Base-by-base conservation (phyloP, 768 basidiomycete genomes). In the Suillus decipiens region DNA sequence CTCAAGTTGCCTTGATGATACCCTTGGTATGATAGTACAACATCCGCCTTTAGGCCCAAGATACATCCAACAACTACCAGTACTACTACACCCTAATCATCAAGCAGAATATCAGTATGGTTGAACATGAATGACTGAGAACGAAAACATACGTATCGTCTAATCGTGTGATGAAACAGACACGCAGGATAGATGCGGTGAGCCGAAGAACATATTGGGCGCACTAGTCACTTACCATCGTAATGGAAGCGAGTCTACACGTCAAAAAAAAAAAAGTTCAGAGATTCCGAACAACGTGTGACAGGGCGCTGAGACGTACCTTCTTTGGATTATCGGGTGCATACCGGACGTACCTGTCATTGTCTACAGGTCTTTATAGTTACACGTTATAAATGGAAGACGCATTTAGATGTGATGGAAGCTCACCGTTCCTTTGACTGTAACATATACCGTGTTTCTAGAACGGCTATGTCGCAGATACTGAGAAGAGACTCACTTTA, bases 271-370 rank as follows among this genome's bases (percentile, higher is more conserved):
- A n/a, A n/a, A 28, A 28, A 28, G 43, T 45, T 69, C 48, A 70
- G 61, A 55, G 61, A 24, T 12, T 48, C 57, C 28, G 34, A 19
- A n/a, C 47, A 48, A 33, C 37, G 58, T 61, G 59, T 28, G 24
- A 31, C 22, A 28, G 43, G 8, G 50, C 4, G 11, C 24, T 37
- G 19, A 28, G 60, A 71, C 82, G 19, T 65, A 90, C 92, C 86
- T 93, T 91, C 85, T 93, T 93, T 17, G 92, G 92, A 76, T 92
- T 91, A 48, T 89, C 86, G 5, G 93, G 93, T 9, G 92, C 93
- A 61, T 80, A 83, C 48, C 80, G 77, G 45, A 95, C 89, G 69
- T 93, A 95, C 63, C 90, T 82, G 72, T 94, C 92, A 71, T 96
- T 95, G 70, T 92, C 93, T 45, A 83, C 77, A 1, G 93, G 93